Evolutionary conservation across 2,329 filamentous ascomycete genomes (phyloP).

Genomic region (Periconia digitata): DNA sequence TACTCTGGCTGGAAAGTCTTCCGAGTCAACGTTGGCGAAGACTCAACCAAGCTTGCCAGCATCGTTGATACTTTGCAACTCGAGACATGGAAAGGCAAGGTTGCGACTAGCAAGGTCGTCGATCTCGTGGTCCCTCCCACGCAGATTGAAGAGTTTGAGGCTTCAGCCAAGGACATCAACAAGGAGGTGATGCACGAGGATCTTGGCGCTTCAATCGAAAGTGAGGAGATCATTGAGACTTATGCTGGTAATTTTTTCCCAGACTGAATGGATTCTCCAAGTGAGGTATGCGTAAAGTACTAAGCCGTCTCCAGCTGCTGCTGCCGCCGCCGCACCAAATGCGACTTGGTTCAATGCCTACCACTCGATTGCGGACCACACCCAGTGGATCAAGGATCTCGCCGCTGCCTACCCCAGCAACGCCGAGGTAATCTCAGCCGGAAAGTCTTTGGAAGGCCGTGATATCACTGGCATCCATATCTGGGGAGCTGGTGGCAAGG

Average conservation of each 20-base stretch:
- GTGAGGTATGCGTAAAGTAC: constrained; percentile 11
- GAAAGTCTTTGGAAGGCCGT: constrained; percentile 40
- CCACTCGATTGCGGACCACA: constrained; percentile 39
- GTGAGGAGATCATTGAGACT: constrained; percentile 30
- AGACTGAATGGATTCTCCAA: background rate
- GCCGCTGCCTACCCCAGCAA: constrained; percentile 39
- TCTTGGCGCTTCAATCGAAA: constrained; percentile 37
- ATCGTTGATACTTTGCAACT: constrained; percentile 35
- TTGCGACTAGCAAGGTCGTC: constrained; percentile 32
- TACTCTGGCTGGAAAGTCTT: constrained; percentile 43
- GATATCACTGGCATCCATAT: constrained; percentile 44
- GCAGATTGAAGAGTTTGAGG: constrained; percentile 30
- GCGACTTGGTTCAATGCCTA: constrained; percentile 42
- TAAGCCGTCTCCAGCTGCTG: constrained; percentile 26
- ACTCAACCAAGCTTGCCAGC: constrained; percentile 28
- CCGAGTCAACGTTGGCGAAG: constrained; percentile 35
- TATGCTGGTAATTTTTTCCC: constrained; percentile 30
- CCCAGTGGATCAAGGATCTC: constrained; percentile 37
- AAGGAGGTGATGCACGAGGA: constrained; percentile 41
- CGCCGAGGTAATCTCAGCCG: constrained; percentile 36
- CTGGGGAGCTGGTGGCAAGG: constrained; percentile 42
- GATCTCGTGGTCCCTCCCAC: constrained; percentile 40
- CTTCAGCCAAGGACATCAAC: constrained; percentile 27
- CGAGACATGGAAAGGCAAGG: constrained; percentile 39
- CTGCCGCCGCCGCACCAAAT: constrained; percentile 27